Evolutionary conservation across 495 filamentous ascomycete genomes (phyloP), one percentile per base, ranked within the genome.

Genomic region (Aspergillus ellipticus): DNA sequence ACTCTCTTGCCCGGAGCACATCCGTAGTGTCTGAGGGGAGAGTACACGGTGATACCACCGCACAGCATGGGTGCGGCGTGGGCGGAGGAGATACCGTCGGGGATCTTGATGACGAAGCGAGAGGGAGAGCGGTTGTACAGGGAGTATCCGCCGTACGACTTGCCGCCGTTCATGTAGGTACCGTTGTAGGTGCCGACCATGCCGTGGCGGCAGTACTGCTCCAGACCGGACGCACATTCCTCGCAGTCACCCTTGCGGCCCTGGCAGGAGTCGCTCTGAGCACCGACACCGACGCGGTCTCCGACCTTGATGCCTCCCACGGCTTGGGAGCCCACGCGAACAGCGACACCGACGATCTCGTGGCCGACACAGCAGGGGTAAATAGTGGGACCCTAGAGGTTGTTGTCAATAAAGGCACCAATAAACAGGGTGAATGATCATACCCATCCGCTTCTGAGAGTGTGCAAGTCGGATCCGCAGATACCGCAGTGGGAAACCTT

Each of bases 211-310:
- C 89, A 94, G 68, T 90, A 82, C 43, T 82, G 70, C 61, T 89
- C 84, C 39, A 70, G 60, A 5, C 79, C 81, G 1, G 63, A 64
- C 4, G 73, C 57, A 66, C 89, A 91, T 33, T 84, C 83, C 37
- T 82, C 73, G 64, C 89, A 93, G 50, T 82, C 77, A 4, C 78
- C 70, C 19, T 58, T 57, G 15, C 58, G 58, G 56, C 76, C 70
- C 52, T 76, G 69, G 75, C 89, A 93, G 22, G 83, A 82, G 41
- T 75, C 74, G 28, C 74, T 75, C 71, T 93, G 89, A 4, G 89
- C 88, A 49, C 90, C 89, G 15, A 93, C 87, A 50, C 90, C 90
- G 29, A 91, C 87, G 35, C 88, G 80, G 66, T 93, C 89, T n/a
- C 89, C 90, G 33, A 89, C 69, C 55, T 87, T 85, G 66, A 92